A percentile compares a stretch with the other conserved stretches of the same genome.
These are phyloP conservation scores for Globisporangium solare DNA, from an alignment of 352 stramenopile species.

Conservation along the genomic window DNA sequence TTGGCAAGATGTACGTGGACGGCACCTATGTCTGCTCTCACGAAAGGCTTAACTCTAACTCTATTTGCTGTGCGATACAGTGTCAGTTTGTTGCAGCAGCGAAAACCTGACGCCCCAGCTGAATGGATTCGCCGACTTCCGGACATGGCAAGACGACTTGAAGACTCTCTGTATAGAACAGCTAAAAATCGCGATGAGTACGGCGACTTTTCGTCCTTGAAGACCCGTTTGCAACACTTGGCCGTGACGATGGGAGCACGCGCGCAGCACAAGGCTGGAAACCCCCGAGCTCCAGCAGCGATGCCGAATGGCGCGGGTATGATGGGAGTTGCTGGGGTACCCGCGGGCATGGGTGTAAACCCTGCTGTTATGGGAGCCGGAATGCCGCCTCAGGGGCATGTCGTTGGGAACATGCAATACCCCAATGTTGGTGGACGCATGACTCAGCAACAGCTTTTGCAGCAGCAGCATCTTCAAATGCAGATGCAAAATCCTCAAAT, in stretches of 20 bases:
- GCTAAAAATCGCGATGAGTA: slow-evolving; percentile 94
- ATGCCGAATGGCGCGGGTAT: slow-evolving; percentile 34
- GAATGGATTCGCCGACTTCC: slow-evolving; percentile 97
- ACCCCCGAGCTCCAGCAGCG: slow-evolving; percentile 29
- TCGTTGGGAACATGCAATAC: slow-evolving; percentile 72
- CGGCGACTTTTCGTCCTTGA: slow-evolving; percentile 94
- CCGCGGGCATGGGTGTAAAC: slow-evolving; percentile 47
- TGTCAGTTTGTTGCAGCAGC: slow-evolving; percentile 94
- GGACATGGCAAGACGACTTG: slow-evolving; percentile 97
- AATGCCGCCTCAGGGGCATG: slow-evolving; percentile 56
- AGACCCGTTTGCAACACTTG: slow-evolving; percentile 95
- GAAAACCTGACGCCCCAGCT: slow-evolving; percentile 94
- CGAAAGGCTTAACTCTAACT: neutral
- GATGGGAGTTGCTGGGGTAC: slow-evolving; percentile 28
- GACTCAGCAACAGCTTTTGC: slow-evolving; percentile 76
- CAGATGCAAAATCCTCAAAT: slow-evolving; percentile 78
- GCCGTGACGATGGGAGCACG: slow-evolving; percentile 88
- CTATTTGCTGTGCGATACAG: slow-evolving; percentile 19
- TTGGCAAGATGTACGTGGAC: slow-evolving; percentile 85
- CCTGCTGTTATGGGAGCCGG: slow-evolving; percentile 27
- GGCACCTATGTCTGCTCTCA: neutral
- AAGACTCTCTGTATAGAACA: slow-evolving; percentile 96
- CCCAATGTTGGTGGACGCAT: slow-evolving; percentile 53
- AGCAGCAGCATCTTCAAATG: slow-evolving; percentile 76
- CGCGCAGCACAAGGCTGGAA: slow-evolving; percentile 72